These are phyloP conservation scores for Sarocladium brachiariae DNA, from an alignment of 2,329 filamentous ascomycete genomes.

Conservation along the genomic window DNA sequence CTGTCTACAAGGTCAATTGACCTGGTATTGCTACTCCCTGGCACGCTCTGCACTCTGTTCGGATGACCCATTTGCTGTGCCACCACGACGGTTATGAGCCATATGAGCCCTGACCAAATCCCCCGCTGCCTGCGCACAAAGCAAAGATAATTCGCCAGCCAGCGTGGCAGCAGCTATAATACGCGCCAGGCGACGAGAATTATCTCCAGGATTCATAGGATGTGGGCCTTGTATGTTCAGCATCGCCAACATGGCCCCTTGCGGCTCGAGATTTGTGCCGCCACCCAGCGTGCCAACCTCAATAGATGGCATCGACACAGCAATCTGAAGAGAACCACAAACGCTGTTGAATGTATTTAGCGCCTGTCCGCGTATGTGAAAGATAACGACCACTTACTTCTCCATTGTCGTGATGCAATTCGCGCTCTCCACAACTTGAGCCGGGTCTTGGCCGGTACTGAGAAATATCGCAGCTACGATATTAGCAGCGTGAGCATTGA, in stretches of 20 bases:
- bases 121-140: conserved; percentile 84
- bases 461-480: conserved; percentile 95
- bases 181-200: conserved; percentile 80
- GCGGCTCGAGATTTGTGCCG: conserved; percentile 92
- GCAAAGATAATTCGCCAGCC: conserved; percentile 87
- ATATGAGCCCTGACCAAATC: conserved; percentile 92
- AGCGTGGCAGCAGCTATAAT: conserved; percentile 86
- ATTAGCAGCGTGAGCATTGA: conserved; percentile 96
- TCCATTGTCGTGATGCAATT: conserved; percentile 99
- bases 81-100: conserved; percentile 96
- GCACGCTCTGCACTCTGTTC: no score
- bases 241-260: conserved; percentile 93
- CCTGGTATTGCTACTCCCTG: no score
- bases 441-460: conserved; percentile 96
- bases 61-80: no score
- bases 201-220: conserved; percentile 84
- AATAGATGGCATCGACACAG: conserved; percentile 95
- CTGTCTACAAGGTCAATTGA: no score
- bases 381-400: conserved; percentile 62
- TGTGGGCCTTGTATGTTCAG: conserved; percentile 89
- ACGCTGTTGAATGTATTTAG: conserved; percentile 46
- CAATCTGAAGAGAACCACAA: conserved; percentile 87
- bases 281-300: conserved; percentile 97
- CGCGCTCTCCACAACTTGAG: conserved; percentile 91
- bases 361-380: neutral